phyloP scores from a whole-genome alignment of 2,329 filamentous ascomycete species.

The Rutstroemia sp. region DNA sequence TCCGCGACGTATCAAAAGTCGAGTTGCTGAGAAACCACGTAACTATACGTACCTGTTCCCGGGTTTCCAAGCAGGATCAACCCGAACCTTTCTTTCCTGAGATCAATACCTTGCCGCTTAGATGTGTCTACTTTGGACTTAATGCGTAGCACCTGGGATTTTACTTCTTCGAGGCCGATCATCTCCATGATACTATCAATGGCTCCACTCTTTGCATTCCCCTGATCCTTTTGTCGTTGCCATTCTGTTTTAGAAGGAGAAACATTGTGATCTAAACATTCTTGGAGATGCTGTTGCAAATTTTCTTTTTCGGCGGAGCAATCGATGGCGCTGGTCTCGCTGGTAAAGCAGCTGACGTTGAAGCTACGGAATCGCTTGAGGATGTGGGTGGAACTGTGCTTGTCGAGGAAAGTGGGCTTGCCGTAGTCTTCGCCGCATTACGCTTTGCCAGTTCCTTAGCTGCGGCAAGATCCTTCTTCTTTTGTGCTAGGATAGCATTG shows the following conservation, averaged over 20 bases:
- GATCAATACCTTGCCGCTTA: conserved; percentile 47
- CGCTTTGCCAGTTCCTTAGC: conserved; percentile 30
- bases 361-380: not conserved
- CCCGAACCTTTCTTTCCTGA: conserved; percentile 53
- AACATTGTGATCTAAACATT: conserved; percentile 16
- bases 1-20: not conserved
- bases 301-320: not conserved
- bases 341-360: not conserved
- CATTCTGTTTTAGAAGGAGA: conserved; percentile 44
- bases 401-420: not conserved
- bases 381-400: not conserved
- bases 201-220: conserved; percentile 42
- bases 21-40: not conserved
- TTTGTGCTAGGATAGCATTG: conserved; percentile 37
- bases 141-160: conserved; percentile 52
- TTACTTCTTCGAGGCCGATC: conserved; percentile 65
- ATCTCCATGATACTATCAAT: conserved; percentile 61
- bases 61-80: conserved; percentile 63
- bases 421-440: not conserved
- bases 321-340: not conserved
- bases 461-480: conserved; percentile 38
- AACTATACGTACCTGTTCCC: conserved; percentile 50
- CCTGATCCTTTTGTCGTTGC: conserved; percentile 49
- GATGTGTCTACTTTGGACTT: conserved; percentile 56
- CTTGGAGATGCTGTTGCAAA: conserved; percentile 11